Percentiles rank a stretch among this genome's conserved stretches.
These are phyloP conservation scores for Tylopilus vinaceipallidus DNA, from an alignment of 768 basidiomycete species.

Conservation along the genomic window DNA sequence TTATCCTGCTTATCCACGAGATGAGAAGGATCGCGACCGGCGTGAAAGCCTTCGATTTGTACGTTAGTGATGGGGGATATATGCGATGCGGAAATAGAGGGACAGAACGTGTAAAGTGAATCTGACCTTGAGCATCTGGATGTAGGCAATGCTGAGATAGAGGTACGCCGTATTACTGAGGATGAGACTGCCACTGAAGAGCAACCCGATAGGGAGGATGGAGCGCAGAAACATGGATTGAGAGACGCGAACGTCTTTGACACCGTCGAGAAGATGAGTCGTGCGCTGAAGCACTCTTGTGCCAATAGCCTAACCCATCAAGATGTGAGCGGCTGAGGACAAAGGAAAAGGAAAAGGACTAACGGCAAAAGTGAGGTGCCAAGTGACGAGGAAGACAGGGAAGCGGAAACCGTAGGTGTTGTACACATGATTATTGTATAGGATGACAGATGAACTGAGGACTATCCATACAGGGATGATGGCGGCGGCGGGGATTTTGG, in stretches of 20 bases:
- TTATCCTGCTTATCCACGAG: constrained; percentile 86
- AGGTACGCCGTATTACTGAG: constrained; percentile 92
- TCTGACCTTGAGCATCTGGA: constrained; percentile 91
- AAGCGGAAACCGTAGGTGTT: constrained; percentile 80
- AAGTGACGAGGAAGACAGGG: constrained; percentile 93
- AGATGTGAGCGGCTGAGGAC: not conserved
- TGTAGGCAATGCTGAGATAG: constrained; percentile 88
- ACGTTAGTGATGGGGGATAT: not conserved
- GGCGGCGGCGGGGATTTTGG: constrained; percentile 59
- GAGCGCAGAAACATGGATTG: constrained; percentile 76
- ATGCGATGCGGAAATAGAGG: not conserved
- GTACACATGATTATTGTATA: constrained; percentile 94
- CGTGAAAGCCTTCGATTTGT: constrained; percentile 67
- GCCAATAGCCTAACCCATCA: constrained; percentile 59
- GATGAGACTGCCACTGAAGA: constrained; percentile 91
- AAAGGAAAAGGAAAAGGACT: constrained; percentile 20
- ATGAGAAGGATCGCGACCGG: constrained; percentile 91
- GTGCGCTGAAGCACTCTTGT: constrained; percentile 83
- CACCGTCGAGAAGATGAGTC: constrained; percentile 75
- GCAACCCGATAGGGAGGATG: constrained; percentile 89
- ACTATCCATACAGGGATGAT: constrained; percentile 94
- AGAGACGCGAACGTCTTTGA: constrained; percentile 76
- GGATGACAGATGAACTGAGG: constrained; percentile 86
- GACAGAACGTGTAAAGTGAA: not conserved
- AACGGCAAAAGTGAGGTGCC: constrained; percentile 72